phyloP scores from a whole-genome alignment of 2,329 filamentous ascomycete genomes.

The Ceratocystis cacaofunesta region DNA sequence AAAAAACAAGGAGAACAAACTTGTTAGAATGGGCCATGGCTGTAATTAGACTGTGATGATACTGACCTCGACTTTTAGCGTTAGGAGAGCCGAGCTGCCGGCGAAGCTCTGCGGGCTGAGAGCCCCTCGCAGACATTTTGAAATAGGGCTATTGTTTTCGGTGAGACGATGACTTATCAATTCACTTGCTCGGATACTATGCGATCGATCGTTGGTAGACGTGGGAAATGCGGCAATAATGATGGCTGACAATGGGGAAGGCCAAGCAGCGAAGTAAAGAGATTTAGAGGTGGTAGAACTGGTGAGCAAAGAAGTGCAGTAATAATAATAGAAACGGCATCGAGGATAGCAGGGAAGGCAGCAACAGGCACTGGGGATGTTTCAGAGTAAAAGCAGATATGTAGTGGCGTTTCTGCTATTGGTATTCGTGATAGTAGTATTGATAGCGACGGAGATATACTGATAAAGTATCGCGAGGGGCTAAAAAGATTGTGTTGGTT shows the following conservation, averaged over 20 bases:
- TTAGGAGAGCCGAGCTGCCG: conserved; percentile 41
- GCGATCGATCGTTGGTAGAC: not conserved
- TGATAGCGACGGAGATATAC: not conserved
- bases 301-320: not conserved
- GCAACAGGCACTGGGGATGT: not conserved
- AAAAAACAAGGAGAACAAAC: not conserved
- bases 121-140: conserved; percentile 14
- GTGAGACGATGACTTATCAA: not conserved
- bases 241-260: not conserved
- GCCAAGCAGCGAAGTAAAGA: not conserved
- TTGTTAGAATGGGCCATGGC: no score
- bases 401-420: no score
- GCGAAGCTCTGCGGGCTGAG: conserved; percentile 31
- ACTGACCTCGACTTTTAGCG: conserved; percentile 40
- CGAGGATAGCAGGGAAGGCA: not conserved
- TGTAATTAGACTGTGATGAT: not conserved
- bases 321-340: conserved; percentile 1
- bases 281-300: not conserved
- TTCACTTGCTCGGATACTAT: not conserved
- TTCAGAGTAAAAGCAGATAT: not conserved
- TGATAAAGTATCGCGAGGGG: not conserved
- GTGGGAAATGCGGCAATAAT: not conserved
- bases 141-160: not conserved
- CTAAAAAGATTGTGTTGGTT: not conserved
- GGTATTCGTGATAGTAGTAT: not conserved